Conservation (phyloP, 805 yeast genomes). For the Sugiyamaella qingdaonensis region DNA sequence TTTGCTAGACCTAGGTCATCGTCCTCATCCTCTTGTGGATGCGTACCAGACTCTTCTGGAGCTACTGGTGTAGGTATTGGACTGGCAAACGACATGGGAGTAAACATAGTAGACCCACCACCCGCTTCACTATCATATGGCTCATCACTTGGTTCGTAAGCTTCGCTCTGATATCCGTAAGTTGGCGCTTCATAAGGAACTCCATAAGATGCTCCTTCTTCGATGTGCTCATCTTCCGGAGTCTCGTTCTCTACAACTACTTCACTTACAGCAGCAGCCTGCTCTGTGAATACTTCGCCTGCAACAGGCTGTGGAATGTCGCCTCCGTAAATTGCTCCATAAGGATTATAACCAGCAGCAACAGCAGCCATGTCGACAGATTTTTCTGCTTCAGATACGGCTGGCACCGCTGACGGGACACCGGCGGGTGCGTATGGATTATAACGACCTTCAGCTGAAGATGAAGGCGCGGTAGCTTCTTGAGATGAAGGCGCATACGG, state of each 20-base stretch:
- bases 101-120: conserved; percentile 5
- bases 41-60: conserved; percentile 12
- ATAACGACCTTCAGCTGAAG: background rate
- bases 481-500: background rate
- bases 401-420: background rate
- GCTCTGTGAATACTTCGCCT: background rate
- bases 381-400: background rate
- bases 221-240: conserved; percentile 4
- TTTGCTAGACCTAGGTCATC: conserved; percentile 24
- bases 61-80: conserved; percentile 6
- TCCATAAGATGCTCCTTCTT: background rate
- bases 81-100: conserved; percentile 7
- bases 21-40: conserved; percentile 15
- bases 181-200: conserved; percentile 18
- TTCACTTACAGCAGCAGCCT: conserved; percentile 27
- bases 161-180: conserved; percentile 19
- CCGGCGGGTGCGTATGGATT: conserved; percentile 14
- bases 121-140: conserved; percentile 14
- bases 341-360: conserved; percentile 14
- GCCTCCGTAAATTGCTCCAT: conserved; percentile 21
- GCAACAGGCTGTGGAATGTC: conserved; percentile 5
- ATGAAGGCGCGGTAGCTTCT: background rate
- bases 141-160: conserved; percentile 14
- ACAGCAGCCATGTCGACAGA: background rate
- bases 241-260: conserved; percentile 12